Evolutionary conservation across 2,329 filamentous ascomycete genomes (phyloP), one percentile per base, ranked within the genome.

Genomic region (Camptophora hylomeconis): DNA sequence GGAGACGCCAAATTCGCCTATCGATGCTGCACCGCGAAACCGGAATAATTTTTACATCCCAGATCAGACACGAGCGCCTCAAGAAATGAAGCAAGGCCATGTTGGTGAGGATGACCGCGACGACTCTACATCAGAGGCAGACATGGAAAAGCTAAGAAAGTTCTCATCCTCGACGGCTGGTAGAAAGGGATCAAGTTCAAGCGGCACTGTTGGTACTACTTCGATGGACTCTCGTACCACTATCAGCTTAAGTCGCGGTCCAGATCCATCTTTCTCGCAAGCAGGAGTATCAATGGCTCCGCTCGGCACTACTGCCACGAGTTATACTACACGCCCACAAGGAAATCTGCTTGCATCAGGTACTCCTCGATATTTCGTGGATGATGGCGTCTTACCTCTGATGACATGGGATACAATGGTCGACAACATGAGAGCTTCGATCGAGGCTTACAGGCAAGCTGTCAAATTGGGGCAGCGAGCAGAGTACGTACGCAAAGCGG

Each of bases 51-150:
- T 92, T 37, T 77, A 72, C 48, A 75, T 94, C 31, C 87, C 87
- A 12, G 84, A 93, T 34, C 81, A 83, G 52, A 92, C 87, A 8
- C 72, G 86, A 34, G 83, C 84, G 5, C 89, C 89, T 2, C 73
- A 83, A 3, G 87, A 95, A 56, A 68, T 94, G 63, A 83, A 93
- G 72, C 83, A 83, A 22, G 70, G 81, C 35, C 31, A 41, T 17
- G 75, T 82, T 42, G 80, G 89, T 36, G 87, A 94, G 48, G 84
- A 92, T 40, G 84, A 92, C 29, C 84, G 92, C 47, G 87, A 89
- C 32, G 80, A 82, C 32, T 94, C 86, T n/a, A 81, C 80, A 12
- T 83, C 79, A 3, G 86, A 93, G 52, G 62, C 79, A 7, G 84
- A 93, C 48, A 80, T 80, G 31, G 80, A 82, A 47, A 76, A 75